Evolutionary conservation across 139 green algal genomes (phyloP).

Genomic region (Coelastrella sp.): DNA sequence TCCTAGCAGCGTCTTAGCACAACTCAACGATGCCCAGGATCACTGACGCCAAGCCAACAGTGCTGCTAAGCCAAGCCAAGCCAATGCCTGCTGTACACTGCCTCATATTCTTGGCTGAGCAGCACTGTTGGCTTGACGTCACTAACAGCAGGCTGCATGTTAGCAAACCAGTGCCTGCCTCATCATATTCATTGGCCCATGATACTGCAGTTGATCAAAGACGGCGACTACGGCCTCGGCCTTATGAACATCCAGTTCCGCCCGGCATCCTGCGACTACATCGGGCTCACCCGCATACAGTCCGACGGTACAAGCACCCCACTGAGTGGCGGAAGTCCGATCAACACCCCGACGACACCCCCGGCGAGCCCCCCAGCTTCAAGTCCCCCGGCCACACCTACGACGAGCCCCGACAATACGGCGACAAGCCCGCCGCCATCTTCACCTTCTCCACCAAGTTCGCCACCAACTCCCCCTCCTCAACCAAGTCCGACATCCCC

Average conservation of each 20-base stretch:
- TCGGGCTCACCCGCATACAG: neutral
- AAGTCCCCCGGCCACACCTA: neutral
- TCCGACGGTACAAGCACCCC: neutral
- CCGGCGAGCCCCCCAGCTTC: neutral
- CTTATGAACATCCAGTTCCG: slow-evolving; percentile 17
- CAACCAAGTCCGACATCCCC: neutral
- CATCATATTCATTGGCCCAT: neutral
- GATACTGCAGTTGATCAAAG: slow-evolving; percentile 6
- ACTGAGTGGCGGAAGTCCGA: neutral
- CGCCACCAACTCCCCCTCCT: neutral
- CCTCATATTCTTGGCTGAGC: no score
- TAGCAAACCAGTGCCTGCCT: neutral
- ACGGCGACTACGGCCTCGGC: slow-evolving; percentile 11
- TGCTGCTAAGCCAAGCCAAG: neutral
- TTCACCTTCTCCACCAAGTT: neutral
- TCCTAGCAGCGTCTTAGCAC: no score
- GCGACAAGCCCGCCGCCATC: neutral
- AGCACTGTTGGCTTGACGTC: neutral
- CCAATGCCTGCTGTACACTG: no score
- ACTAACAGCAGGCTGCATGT: neutral
- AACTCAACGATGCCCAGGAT: no score
- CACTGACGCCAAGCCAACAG: no score
- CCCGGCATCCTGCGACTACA: slow-evolving; percentile 7
- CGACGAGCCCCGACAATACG: neutral
- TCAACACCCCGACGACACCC: neutral